Conservation (phyloP, 176 grass and related monocot genomes). For the sorghum (Sorghum bicolor) region DNA sequence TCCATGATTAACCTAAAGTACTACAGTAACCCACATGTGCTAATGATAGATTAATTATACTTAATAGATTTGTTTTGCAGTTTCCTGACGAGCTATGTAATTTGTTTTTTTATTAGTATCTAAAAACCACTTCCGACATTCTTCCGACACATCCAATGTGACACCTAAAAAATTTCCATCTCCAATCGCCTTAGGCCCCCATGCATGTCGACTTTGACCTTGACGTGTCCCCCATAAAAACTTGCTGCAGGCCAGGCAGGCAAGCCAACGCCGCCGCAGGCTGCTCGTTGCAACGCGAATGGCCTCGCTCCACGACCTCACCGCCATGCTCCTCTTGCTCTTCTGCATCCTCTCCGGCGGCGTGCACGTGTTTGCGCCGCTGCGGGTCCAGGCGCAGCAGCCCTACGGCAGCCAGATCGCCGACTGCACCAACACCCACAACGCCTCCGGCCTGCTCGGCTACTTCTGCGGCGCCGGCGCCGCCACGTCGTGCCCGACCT, state of each 20-base stretch:
- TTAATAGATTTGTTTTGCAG: no score
- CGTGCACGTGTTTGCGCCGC: not conserved
- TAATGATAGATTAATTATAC: no score
- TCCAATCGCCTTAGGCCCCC: no score
- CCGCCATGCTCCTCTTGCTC: not conserved
- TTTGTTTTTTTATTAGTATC: no score
- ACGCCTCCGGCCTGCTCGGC: constrained; percentile 51
- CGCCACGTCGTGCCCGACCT: constrained; percentile 45
- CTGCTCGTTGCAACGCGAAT: constrained; percentile 11
- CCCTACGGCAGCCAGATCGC: constrained; percentile 31
- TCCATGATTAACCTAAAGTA: no score
- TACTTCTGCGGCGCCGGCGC: constrained; percentile 50
- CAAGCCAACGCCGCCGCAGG: not conserved
- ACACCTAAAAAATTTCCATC: no score
- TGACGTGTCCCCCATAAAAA: not conserved
- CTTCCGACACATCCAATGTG: no score
- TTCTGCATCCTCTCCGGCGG: not conserved
- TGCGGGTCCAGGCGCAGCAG: constrained; percentile 31
- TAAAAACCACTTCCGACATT: no score
- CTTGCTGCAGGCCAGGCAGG: no score
- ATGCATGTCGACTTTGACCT: not conserved
- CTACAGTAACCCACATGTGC: no score
- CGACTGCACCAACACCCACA: constrained; percentile 36
- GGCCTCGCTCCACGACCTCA: not conserved
- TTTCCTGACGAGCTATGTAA: no score